phyloP scores from a whole-genome alignment of 352 stramenopile genomes.

The Pilasporangium apinafurcum region DNA sequence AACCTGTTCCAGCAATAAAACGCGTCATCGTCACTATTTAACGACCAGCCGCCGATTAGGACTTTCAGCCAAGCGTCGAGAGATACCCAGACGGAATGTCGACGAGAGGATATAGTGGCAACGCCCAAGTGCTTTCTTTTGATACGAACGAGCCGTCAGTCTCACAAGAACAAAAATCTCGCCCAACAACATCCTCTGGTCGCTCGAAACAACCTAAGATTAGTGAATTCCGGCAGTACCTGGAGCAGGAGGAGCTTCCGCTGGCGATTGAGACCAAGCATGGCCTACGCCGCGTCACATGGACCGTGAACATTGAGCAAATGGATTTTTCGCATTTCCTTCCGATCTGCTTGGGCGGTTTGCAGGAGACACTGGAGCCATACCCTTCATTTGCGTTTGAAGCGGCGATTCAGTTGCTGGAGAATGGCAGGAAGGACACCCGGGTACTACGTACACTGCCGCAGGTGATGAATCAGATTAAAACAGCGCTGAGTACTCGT shows the following conservation, averaged over 20 bases:
- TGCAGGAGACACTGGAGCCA: slow-evolving; percentile 72
- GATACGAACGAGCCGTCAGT: slow-evolving; percentile 20
- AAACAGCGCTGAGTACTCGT: slow-evolving; percentile 52
- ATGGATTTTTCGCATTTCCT: slow-evolving; percentile 64
- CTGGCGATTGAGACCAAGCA: slow-evolving; percentile 41
- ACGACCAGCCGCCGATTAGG: not conserved
- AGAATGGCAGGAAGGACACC: slow-evolving; percentile 32
- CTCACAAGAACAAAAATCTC: too few relatives aligned
- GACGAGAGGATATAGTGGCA: too few relatives aligned
- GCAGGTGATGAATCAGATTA: slow-evolving; percentile 54
- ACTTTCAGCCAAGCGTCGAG: too few relatives aligned
- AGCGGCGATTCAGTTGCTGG: slow-evolving; percentile 53
- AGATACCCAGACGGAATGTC: too few relatives aligned
- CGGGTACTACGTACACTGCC: slow-evolving; percentile 52
- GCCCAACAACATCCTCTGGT: slow-evolving; percentile 41
- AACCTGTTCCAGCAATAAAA: slow-evolving; percentile 27
- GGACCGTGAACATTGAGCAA: slow-evolving; percentile 48
- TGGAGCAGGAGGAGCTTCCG: slow-evolving; percentile 63
- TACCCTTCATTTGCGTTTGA: slow-evolving; percentile 70
- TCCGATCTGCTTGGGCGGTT: slow-evolving; percentile 61
- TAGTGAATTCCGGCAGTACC: slow-evolving; percentile 68
- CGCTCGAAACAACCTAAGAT: slow-evolving; percentile 42
- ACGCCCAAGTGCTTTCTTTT: slow-evolving; percentile 52
- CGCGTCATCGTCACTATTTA: not conserved
- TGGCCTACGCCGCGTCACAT: slow-evolving; percentile 40